Base-by-base conservation (phyloP, 371 early-diverging fungal species). In the Lichtheimia ornata region DNA sequence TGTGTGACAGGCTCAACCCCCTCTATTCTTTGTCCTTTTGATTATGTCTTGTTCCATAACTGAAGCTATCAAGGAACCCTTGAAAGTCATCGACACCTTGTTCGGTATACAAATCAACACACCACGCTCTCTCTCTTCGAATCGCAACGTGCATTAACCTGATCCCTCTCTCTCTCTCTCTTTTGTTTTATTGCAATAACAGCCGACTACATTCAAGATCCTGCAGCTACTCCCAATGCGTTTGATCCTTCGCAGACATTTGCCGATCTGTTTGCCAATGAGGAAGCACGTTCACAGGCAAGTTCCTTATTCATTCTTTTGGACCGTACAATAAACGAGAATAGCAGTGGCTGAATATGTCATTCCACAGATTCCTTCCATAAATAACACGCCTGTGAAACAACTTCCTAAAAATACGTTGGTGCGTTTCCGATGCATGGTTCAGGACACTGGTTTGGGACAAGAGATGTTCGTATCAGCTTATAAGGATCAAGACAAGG, bases 341-440 rank as follows among this genome's bases (percentile, higher is more conserved):
- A 52, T n/a, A 52, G n/a, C 17, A 28, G 28, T 17, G 24, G 7
- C 45, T 43, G n/a, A 30, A 13, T 28, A 22, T 43, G n/a, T 18
- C 20, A n/a, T 25, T 43, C 22, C 24, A 57, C n/a, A 86, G 81
- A 82, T 86, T 41, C 81, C 83, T 50, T 64, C 79, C 40, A 58
- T 86, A 17, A 81, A 83, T 59, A 65, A 73, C 20, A 54, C 61
- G 3, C 70, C 78, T 56, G 70, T 77, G 43, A 59, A 69, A 35
- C 63, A 58, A 22, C 56, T 83, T 11, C 77, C 81, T 13, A 49
- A 75, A 59, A 71, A 84, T 59, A 70, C 83, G 4, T 66, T 88
- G 17, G 84, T 88, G 17, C 75, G 87, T 7, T 85, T 88, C 59
- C 74, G 85, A 53, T 84, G 85, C 67, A 88, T 88, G 89, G 72